Evolutionary conservation across 2,329 filamentous ascomycete species (phyloP).

Genomic region (Hymenoscyphus scutula): DNA sequence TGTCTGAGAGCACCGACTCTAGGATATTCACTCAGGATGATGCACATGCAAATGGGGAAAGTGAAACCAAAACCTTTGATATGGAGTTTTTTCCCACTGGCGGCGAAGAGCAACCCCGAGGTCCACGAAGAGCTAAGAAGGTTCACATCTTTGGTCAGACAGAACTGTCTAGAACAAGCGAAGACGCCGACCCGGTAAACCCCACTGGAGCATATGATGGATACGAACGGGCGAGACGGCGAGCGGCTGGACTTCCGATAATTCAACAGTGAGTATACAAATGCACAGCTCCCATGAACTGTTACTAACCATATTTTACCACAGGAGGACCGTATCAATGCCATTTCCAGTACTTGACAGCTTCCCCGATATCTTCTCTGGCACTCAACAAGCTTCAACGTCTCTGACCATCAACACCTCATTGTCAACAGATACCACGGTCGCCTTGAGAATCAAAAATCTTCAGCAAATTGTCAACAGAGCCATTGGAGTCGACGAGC

Average conservation of each 20-base stretch:
- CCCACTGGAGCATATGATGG: slow-evolving; percentile 31
- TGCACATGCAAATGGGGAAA: slow-evolving; percentile 30
- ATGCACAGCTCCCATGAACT: neutral
- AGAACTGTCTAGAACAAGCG: slow-evolving; percentile 34
- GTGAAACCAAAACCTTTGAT: slow-evolving; percentile 36
- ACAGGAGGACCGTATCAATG: slow-evolving; percentile 46
- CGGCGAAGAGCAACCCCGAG: slow-evolving; percentile 30
- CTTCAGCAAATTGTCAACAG: slow-evolving; percentile 64
- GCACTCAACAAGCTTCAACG: slow-evolving; percentile 38
- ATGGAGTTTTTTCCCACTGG: slow-evolving; percentile 38
- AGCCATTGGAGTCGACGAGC: slow-evolving; percentile 69
- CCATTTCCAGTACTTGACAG: slow-evolving; percentile 78
- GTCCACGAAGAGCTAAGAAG: slow-evolving; percentile 25
- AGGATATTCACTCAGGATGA: slow-evolving; percentile 12
- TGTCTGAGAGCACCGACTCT: slow-evolving; percentile 22
- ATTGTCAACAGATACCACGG: slow-evolving; percentile 71
- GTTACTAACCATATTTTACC: slow-evolving; percentile 19
- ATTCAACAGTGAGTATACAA: slow-evolving; percentile 33
- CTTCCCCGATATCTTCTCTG: slow-evolving; percentile 72
- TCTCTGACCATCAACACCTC: slow-evolving; percentile 53
- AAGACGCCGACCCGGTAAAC: slow-evolving; percentile 23
- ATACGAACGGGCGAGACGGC: slow-evolving; percentile 34
- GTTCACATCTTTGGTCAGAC: slow-evolving; percentile 40
- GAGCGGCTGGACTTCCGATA: slow-evolving; percentile 35
- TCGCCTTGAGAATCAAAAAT: slow-evolving; percentile 65